Evolutionary conservation across 805 yeast genomes (phyloP).

Genomic region (Nakazawaea anatomiae): DNA sequence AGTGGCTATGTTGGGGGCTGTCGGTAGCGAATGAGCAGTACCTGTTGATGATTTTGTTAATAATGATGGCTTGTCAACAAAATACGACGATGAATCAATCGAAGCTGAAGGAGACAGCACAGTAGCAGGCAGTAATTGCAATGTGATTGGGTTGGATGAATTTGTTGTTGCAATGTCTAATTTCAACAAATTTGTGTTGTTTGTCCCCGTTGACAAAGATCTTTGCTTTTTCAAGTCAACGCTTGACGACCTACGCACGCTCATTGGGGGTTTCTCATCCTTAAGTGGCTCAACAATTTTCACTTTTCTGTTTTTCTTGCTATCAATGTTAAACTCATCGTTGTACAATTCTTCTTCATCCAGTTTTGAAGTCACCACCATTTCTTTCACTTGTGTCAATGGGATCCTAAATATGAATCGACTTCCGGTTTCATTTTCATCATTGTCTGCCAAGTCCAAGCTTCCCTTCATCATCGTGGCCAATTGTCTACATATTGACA

Average conservation of each 20-base stretch:
- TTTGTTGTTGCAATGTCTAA: not conserved
- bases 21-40: constrained; percentile 35
- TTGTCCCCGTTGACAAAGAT: not conserved
- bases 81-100: constrained; percentile 16
- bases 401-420: constrained; percentile 80
- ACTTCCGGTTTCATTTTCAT: constrained; percentile 82
- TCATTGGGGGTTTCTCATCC: not conserved
- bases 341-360: constrained; percentile 41
- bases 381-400: constrained; percentile 57
- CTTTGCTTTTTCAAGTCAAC: not conserved
- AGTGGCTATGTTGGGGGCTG: not conserved
- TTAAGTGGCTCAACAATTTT: constrained; percentile 25
- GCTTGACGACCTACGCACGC: not conserved
- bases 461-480: constrained; percentile 91
- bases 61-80: constrained; percentile 36
- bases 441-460: constrained; percentile 61
- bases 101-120: constrained; percentile 6
- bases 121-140: constrained; percentile 3
- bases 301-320: constrained; percentile 47
- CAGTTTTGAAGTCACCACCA: constrained; percentile 24
- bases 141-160: not conserved
- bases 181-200: not conserved
- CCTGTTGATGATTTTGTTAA: constrained; percentile 45
- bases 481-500: constrained; percentile 82
- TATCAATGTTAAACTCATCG: constrained; percentile 59